Evolutionary conservation across 495 filamentous ascomycete genomes (phyloP).

Genomic region (Tuber aestivum): DNA sequence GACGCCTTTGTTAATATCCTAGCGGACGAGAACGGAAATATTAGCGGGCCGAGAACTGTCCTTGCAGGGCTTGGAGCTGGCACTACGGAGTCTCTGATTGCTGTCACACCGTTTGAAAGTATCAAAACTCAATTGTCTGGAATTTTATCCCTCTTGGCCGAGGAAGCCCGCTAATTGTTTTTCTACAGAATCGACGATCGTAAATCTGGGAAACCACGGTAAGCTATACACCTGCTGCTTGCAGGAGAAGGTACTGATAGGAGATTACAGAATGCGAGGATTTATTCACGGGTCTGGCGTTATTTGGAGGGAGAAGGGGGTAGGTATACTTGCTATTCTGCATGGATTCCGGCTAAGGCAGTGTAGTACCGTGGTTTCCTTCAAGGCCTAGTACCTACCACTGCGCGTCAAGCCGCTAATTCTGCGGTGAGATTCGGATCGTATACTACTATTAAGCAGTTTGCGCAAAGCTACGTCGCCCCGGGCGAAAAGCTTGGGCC

Average conservation of each 20-base stretch:
- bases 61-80: slow-evolving; percentile 92
- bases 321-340: background rate
- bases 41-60: slow-evolving; percentile 84
- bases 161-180: slow-evolving; percentile 11
- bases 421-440: slow-evolving; percentile 81
- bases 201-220: slow-evolving; percentile 59
- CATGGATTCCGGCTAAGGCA: background rate
- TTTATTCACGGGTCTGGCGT: slow-evolving; percentile 85
- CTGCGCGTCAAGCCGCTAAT: slow-evolving; percentile 89
- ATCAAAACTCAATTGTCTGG: slow-evolving; percentile 88
- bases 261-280: slow-evolving; percentile 62
- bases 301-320: slow-evolving; percentile 77
- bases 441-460: slow-evolving; percentile 83
- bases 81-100: slow-evolving; percentile 84
- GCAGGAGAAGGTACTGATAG: background rate
- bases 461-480: slow-evolving; percentile 84
- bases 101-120: slow-evolving; percentile 94
- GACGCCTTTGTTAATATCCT: slow-evolving; percentile 83
- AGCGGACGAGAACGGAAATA: slow-evolving; percentile 76
- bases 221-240: slow-evolving; percentile 10
- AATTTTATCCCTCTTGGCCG: background rate
- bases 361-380: slow-evolving; percentile 69
- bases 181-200: slow-evolving; percentile 78
- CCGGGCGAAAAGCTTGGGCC: slow-evolving; percentile 92
- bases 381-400: slow-evolving; percentile 92